Evolutionary conservation across 148 eudicot genomes (phyloP).

Genomic region (Oxyria digyna): DNA sequence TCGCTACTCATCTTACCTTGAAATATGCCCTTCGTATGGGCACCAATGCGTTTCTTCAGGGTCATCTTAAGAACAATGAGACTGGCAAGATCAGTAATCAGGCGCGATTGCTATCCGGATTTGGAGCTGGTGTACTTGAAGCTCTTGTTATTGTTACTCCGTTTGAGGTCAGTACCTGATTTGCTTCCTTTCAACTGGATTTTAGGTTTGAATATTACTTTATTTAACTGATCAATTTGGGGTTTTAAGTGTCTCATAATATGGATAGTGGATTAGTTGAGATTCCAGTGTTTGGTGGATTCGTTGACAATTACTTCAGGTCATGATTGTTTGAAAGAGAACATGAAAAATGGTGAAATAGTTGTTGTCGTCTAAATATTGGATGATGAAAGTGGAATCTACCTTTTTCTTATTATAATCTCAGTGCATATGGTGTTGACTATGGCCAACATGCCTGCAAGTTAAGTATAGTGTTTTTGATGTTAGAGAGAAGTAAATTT

Average conservation of each 20-base stretch:
- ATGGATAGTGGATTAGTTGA: neutral
- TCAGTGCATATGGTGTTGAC: neutral
- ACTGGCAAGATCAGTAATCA: conserved; percentile 45
- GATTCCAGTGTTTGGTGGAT: neutral
- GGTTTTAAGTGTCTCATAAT: neutral
- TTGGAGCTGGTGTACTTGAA: conserved; percentile 88
- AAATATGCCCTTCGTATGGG: too few species aligned
- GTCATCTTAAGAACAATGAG: conserved; percentile 50
- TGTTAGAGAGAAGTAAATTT: neutral
- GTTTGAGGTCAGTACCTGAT: conserved; percentile 44
- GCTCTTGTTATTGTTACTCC: conserved; percentile 92
- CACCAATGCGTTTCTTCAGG: conserved; percentile 59
- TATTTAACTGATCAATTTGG: neutral
- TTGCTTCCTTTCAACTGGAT: neutral
- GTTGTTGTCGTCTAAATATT: too few species aligned
- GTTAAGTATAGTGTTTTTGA: neutral
- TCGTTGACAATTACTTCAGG: neutral
- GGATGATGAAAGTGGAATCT: too few species aligned
- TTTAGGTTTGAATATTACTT: neutral
- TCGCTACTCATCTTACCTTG: too few species aligned
- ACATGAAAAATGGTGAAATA: neutral
- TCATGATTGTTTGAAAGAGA: neutral
- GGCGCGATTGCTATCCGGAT: conserved; percentile 55
- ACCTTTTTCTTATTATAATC: too few species aligned
- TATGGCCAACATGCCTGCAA: neutral